Evolutionary conservation across 1,284 basidiomycete species (phyloP).

Genomic region (Ganoderma lingzhi): DNA sequence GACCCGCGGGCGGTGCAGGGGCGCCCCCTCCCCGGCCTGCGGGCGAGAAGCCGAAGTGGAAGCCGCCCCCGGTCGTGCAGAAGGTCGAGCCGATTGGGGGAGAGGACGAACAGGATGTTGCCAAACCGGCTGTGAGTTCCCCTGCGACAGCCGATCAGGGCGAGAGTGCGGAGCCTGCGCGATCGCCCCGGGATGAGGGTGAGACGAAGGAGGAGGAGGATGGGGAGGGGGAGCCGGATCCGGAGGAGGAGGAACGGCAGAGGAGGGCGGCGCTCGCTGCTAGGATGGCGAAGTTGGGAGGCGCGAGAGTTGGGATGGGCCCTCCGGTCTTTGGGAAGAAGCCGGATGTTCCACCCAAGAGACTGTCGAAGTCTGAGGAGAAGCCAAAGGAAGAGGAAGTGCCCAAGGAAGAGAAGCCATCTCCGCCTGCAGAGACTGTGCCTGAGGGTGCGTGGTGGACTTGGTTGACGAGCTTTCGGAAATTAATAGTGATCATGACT

Average conservation of each 20-base stretch:
- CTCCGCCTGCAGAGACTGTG: conserved; percentile 15
- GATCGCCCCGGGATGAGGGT: conserved; percentile 16
- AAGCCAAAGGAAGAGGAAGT: conserved; percentile 28
- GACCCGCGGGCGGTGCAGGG: conserved; percentile 44
- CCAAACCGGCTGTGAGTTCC: conserved; percentile 29
- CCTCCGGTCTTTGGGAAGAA: conserved; percentile 72
- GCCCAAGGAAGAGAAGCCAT: conserved; percentile 26
- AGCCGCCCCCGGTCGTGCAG: conserved; percentile 62
- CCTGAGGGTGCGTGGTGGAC: conserved; percentile 8
- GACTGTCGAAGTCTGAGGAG: conserved; percentile 41
- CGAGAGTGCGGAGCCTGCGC: conserved; percentile 12
- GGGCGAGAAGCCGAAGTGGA: conserved; percentile 84
- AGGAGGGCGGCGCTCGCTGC: conserved; percentile 85
- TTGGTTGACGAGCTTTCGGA: conserved; percentile 1
- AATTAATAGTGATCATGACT: neutral
- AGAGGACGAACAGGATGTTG: conserved; percentile 47
- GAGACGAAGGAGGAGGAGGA: conserved; percentile 34
- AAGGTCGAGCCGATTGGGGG: conserved; percentile 52
- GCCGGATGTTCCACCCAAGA: conserved; percentile 54
- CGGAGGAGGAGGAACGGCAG: conserved; percentile 82
- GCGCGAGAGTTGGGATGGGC: conserved; percentile 84
- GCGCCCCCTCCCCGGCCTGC: conserved; percentile 66
- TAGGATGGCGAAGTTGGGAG: conserved; percentile 89
- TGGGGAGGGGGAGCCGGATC: conserved; percentile 52
- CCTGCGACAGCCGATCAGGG: conserved; percentile 49